Evolutionary conservation across 495 filamentous ascomycete genomes (phyloP).

Genomic region (Aspergillus baeticus): DNA sequence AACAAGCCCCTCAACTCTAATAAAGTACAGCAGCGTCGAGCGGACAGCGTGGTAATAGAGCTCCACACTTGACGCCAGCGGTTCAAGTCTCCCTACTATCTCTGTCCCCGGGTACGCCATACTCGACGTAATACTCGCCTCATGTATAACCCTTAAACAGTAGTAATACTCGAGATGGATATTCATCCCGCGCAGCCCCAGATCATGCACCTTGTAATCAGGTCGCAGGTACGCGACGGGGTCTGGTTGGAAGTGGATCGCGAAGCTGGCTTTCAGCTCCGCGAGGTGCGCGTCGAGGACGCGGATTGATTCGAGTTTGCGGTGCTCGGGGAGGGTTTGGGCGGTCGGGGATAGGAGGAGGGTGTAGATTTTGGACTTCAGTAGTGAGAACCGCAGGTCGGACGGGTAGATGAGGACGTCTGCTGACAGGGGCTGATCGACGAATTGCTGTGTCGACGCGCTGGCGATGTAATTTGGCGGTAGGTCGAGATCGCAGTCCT

Average conservation of each 20-base stretch:
- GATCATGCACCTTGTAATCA: constrained; percentile 27
- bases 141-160: constrained; percentile 29
- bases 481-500: constrained; percentile 31
- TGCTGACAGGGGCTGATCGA: constrained; percentile 18
- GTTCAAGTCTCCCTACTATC: not conserved
- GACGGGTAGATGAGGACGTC: constrained; percentile 28
- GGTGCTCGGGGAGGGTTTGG: constrained; percentile 18
- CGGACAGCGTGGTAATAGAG: not conserved
- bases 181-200: constrained; percentile 29
- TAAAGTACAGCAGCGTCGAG: not conserved
- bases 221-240: constrained; percentile 21
- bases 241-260: constrained; percentile 20
- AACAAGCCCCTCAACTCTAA: not conserved
- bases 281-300: constrained; percentile 29
- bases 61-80: not conserved
- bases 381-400: constrained; percentile 26
- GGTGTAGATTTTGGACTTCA: constrained; percentile 31
- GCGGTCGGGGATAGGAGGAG: constrained; percentile 23
- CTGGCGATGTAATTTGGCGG: constrained; percentile 22
- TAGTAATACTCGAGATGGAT: constrained; percentile 33
- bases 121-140: constrained; percentile 15
- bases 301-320: constrained; percentile 24
- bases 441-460: constrained; percentile 24
- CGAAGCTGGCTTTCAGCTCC: constrained; percentile 21
- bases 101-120: not conserved